These are phyloP conservation scores for Scenedesmus sp. DNA, from an alignment of 163 green algal species.

Conservation along the genomic window DNA sequence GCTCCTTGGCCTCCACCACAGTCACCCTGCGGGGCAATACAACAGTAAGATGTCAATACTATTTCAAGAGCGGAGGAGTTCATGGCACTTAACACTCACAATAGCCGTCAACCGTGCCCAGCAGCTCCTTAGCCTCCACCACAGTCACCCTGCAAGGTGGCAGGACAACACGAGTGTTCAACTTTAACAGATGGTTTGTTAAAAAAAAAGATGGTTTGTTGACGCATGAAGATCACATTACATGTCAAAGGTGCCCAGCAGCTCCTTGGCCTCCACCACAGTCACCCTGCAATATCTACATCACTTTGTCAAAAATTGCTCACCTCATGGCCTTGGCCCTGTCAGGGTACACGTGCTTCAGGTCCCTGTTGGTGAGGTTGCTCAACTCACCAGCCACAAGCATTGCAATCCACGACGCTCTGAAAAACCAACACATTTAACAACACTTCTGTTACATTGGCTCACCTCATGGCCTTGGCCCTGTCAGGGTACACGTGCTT, in stretches of 20 bases:
- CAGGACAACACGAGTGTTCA: no score
- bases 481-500: constrained; percentile 75
- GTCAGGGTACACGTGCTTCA: constrained; percentile 75
- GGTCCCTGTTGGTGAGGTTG: constrained; percentile 69
- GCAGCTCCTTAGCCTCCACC: constrained; percentile 86
- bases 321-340: constrained; percentile 71
- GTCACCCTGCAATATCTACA: not conserved
- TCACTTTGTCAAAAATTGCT: not conserved
- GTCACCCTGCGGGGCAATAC: constrained; percentile 72
- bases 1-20: constrained; percentile 85
- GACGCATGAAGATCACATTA: no score
- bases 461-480: constrained; percentile 71
- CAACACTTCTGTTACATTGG: not conserved
- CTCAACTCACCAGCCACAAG: not conserved
- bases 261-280: no score
- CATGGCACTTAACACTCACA: no score
- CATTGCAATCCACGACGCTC: not conserved
- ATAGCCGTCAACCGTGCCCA: constrained; percentile 84
- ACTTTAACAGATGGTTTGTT: no score
- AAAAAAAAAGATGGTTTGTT: no score
- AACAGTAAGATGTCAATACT: not conserved
- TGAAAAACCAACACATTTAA: no score
- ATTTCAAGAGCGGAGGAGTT: no score
- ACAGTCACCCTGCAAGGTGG: constrained; percentile 77
- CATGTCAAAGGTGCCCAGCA: no score